Conservation (phyloP, 306 rosid species). For the Dryas alaskensis region DNA sequence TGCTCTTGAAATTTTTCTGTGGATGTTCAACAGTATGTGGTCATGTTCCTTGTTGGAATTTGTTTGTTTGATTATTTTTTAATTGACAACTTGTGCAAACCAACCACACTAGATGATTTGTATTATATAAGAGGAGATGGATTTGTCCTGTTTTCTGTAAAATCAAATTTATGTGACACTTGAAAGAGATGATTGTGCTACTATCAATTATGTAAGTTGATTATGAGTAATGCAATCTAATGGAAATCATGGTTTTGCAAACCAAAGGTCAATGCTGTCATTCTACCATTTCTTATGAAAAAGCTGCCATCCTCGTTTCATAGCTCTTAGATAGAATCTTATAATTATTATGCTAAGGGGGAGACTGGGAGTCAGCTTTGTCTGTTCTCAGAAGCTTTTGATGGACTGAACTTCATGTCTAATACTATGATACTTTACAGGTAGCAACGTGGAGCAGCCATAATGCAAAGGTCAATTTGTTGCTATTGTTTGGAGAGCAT, state of each 20-base stretch:
- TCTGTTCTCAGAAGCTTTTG: neutral
- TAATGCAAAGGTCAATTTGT: conserved; percentile 57
- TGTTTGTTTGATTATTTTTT: too few species aligned
- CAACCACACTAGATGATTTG: too few species aligned
- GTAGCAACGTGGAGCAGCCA: conserved; percentile 79
- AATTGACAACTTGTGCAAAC: too few species aligned
- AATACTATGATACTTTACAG: conserved; percentile 29
- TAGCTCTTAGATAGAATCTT: neutral
- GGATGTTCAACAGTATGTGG: too few species aligned
- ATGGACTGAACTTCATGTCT: conserved; percentile 2
- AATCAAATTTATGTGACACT: too few species aligned
- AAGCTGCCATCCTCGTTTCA: neutral
- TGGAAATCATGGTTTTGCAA: neutral
- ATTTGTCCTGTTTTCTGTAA: too few species aligned
- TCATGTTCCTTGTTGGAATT: too few species aligned
- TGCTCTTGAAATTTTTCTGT: too few species aligned
- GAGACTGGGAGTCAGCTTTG: neutral
- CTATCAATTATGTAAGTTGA: too few species aligned
- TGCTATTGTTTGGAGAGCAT: conserved; percentile 79
- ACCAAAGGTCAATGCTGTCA: neutral
- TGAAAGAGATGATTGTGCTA: too few species aligned
- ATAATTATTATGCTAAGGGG: neutral
- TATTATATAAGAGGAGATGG: too few species aligned
- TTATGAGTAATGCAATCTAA: too few species aligned
- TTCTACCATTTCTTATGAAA: neutral